Evolutionary conservation across 176 grass and related monocot genomes (phyloP), one percentile per base, ranked within the genome.

Genomic region (Rhynchospora tenuis): DNA sequence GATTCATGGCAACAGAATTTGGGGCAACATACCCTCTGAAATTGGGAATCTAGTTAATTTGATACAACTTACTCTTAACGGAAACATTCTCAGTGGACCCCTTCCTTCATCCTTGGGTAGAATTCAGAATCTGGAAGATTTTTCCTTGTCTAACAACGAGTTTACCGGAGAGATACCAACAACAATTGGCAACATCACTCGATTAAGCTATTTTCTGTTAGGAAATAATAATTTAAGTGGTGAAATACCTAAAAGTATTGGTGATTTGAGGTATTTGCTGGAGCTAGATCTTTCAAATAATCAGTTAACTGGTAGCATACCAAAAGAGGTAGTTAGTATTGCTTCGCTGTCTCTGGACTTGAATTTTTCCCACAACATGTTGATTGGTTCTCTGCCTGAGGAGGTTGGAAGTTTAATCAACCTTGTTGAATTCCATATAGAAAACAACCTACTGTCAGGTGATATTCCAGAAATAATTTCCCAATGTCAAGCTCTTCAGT

Each of bases 341-440:
- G n/a, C 59, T 4, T 62, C 80, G 0, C 56, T 81, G 4, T 76
- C 64, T 4, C 0, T 0, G 43, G 14, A 7, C 23, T 51, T 91
- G 19, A 59, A 44, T 86, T 0, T 91, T 4, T 81, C 79, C 0
- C 4, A 66, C 43, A 91, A 88, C 22, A 42, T 2, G 0, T 48
- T 91, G 0, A 62, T 48, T 16, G 90, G 90, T 13, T 2, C 79
- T 1, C 48, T 88, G 9, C 73, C 86, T 17, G 9, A 1, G 6
- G 86, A 86, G 54, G 28, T 91, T 26, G 80, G 86, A 0, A 84
- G 45, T 47, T 2, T 91, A 6, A 72, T 78, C 72, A 73, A 54
- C n/a, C 4, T 91, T 3, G 9, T 27, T 12, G 0, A 20, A 17
- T 80, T 91, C 5, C 1, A 14, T 50, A 83, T 62, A 8, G 17